These are phyloP conservation scores for Talaromyces funiculosus DNA, from an alignment of 2,329 filamentous ascomycete species.

Conservation along the genomic window DNA sequence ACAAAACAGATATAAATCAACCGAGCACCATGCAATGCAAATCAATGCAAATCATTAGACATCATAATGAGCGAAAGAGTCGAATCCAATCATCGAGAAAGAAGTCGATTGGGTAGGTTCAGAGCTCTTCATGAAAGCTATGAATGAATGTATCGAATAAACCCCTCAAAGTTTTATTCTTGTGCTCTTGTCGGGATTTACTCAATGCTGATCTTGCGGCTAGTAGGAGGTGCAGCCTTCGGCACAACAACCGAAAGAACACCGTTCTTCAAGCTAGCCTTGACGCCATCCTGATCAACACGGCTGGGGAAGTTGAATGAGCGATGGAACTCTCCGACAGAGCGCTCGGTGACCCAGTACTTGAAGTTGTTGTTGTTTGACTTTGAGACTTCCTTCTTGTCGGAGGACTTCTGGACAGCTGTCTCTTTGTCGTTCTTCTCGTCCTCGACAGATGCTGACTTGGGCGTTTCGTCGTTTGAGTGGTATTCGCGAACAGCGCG, in stretches of 20 bases:
- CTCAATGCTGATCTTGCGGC: constrained; percentile 49
- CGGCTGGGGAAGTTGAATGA: constrained; percentile 51
- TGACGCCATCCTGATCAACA: constrained; percentile 53
- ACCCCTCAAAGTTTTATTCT: neutral
- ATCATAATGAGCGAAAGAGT: neutral
- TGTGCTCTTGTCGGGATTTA: neutral
- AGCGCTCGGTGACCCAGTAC: constrained; percentile 54
- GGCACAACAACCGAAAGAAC: constrained; percentile 51
- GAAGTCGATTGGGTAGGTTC: too few species aligned
- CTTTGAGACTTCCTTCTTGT: constrained; percentile 17
- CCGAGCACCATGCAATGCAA: constrained; percentile 2
- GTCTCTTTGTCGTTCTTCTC: constrained; percentile 15
- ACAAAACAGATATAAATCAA: neutral
- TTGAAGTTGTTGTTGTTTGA: constrained; percentile 21
- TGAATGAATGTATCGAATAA: neutral
- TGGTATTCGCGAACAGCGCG: constrained; percentile 26
- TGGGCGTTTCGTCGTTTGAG: constrained; percentile 8
- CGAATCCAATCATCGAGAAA: too few species aligned
- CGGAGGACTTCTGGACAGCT: constrained; percentile 22
- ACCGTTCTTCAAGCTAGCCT: constrained; percentile 53
- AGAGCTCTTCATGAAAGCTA: neutral
- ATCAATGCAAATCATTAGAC: neutral
- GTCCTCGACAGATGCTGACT: constrained; percentile 11
- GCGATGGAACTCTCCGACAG: constrained; percentile 52
- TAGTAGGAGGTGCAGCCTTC: constrained; percentile 44